A percentile compares a stretch with the other conserved stretches of the same genome.
These are phyloP conservation scores for Schizochytrium sp. DNA, from an alignment of 108 stramenopile genomes.

Conservation along the genomic window DNA sequence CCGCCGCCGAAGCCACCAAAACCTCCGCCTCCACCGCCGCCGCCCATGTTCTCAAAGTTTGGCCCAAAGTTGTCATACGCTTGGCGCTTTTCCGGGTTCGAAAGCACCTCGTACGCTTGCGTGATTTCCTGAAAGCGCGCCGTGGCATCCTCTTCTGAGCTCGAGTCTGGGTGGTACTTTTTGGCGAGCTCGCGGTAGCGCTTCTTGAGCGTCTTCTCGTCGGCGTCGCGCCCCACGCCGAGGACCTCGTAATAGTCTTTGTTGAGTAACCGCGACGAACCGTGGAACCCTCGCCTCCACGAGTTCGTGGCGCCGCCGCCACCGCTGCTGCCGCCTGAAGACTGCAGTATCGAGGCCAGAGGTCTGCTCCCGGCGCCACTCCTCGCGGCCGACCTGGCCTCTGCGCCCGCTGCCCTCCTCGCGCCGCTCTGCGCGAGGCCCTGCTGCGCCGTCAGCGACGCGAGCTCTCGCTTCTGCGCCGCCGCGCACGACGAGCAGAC, in stretches of 20 bases:
- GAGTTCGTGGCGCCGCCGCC: not conserved
- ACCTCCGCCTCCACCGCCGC: slow-evolving; percentile 25
- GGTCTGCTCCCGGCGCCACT: too few relatives aligned
- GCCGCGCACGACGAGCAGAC: too few relatives aligned
- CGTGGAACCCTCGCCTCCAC: not conserved
- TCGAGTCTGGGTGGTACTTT: slow-evolving; percentile 88
- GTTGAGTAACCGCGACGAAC: slow-evolving; percentile 36
- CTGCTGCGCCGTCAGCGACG: not conserved
- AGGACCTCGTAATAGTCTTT: slow-evolving; percentile 87
- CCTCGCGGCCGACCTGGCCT: too few relatives aligned
- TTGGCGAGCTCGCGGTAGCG: slow-evolving; percentile 88
- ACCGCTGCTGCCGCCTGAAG: not conserved
- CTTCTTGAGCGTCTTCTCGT: slow-evolving; percentile 83
- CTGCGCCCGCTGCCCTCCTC: too few relatives aligned
- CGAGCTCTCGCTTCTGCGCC: too few relatives aligned
- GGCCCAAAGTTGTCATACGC: slow-evolving; percentile 74
- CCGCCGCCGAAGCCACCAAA: not conserved
- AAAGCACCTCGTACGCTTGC: slow-evolving; percentile 89
- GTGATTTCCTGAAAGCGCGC: slow-evolving; percentile 78
- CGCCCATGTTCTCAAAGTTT: slow-evolving; percentile 50
- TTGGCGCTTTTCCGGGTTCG: slow-evolving; percentile 71
- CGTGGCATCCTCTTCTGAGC: slow-evolving; percentile 60
- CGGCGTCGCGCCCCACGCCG: slow-evolving; percentile 63
- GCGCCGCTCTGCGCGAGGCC: not conserved
- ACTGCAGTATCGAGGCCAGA: too few relatives aligned